Evolutionary conservation across 352 stramenopile genomes (phyloP).

Genomic region (Globisporangium perplexum): DNA sequence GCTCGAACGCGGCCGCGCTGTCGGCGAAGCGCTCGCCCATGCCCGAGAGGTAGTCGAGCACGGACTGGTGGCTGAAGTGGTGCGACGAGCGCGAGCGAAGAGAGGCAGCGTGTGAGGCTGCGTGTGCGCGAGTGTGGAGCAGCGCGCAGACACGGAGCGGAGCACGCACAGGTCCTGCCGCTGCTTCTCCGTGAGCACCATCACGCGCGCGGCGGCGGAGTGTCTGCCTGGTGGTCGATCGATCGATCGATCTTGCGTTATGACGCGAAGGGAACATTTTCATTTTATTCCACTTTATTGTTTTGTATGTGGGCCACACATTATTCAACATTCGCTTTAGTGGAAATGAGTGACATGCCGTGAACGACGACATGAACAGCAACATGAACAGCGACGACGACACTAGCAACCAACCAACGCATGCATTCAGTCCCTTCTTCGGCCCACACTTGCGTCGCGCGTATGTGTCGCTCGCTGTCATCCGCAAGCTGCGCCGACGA

Average conservation of each 20-base stretch:
- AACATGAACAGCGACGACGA: no score
- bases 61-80: conserved; percentile 82
- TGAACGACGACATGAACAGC: no score
- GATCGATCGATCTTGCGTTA: neutral
- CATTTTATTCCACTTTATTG: no score
- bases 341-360: no score
- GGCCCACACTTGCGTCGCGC: no score
- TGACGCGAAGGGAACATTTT: neutral
- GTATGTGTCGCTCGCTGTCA: no score
- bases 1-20: conserved; percentile 82
- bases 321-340: no score
- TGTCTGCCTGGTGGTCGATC: neutral
- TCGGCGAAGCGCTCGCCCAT: conserved; percentile 86
- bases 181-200: conserved; percentile 97
- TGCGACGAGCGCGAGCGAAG: neutral
- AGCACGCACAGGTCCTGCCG: conserved; percentile 86
- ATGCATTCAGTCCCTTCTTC: no score
- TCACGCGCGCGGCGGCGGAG: conserved; percentile 24
- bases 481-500: neutral
- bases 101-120: neutral
- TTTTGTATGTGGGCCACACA: no score
- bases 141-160: neutral
- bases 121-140: no score
- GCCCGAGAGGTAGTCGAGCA: conserved; percentile 95
- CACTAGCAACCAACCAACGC: no score